These are phyloP conservation scores for Penstemon davidsonii DNA, from an alignment of 257 asterid species.

Conservation along the genomic window DNA sequence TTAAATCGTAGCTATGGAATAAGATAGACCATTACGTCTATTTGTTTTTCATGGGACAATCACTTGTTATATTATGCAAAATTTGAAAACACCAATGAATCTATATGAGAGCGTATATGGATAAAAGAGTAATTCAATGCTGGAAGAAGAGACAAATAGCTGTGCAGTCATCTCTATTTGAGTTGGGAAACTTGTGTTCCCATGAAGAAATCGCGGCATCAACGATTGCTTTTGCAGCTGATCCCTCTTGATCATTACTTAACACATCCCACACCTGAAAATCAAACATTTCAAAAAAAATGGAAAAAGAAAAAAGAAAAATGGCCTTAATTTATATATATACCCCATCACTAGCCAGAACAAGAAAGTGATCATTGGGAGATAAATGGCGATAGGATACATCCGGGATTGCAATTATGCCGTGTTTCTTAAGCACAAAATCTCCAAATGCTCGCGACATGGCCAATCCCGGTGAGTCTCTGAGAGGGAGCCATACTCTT, in stretches of 20 bases:
- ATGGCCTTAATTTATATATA: neutral
- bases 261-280: conserved; percentile 88
- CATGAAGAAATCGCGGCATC: conserved; percentile 66
- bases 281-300: neutral
- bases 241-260: conserved; percentile 50
- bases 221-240: conserved; percentile 69
- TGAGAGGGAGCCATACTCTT: conserved; percentile 78
- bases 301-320: neutral
- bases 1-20: too few species aligned
- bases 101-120: too few species aligned
- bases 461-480: conserved; percentile 81
- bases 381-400: conserved; percentile 54
- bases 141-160: conserved; percentile 61
- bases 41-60: too few species aligned
- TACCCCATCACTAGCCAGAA: conserved; percentile 90
- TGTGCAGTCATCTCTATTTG: conserved; percentile 76
- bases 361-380: conserved; percentile 60
- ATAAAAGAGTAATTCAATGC: too few species aligned
- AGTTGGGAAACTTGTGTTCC: conserved; percentile 56
- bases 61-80: too few species aligned
- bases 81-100: too few species aligned
- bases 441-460: conserved; percentile 91
- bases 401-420: conserved; percentile 68
- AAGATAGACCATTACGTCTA: too few species aligned
- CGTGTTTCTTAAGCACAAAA: conserved; percentile 62